Evolutionary conservation across 1,139 yeast species (phyloP).

Genomic region (Yamadazyma triangularis): DNA sequence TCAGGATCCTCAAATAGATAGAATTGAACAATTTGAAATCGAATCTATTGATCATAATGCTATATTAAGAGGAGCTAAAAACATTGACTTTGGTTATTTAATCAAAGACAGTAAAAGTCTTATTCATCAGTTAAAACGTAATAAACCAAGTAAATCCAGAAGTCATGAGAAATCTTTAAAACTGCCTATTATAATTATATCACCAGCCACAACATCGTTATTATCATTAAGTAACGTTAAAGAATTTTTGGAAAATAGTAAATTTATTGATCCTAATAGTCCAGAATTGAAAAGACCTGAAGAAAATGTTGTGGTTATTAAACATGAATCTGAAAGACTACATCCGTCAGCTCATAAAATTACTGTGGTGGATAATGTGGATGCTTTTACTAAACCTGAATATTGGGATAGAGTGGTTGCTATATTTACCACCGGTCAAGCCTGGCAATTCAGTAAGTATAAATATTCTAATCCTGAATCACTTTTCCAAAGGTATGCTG

Average conservation of each 20-base stretch:
- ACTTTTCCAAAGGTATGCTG: constrained; percentile 79
- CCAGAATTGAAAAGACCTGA: constrained; percentile 30
- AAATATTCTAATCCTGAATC: constrained; percentile 77
- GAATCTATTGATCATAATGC: constrained; percentile 74
- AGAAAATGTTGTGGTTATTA: constrained; percentile 41
- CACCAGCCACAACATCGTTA: constrained; percentile 93
- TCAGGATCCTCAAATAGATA: constrained; percentile 52
- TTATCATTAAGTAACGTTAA: constrained; percentile 78
- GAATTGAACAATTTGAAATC: constrained; percentile 57
- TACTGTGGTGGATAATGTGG: constrained; percentile 83
- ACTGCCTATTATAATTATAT: constrained; percentile 88
- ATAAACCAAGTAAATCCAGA: constrained; percentile 20
- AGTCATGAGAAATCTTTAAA: constrained; percentile 28
- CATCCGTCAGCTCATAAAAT: constrained; percentile 55
- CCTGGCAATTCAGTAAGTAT: constrained; percentile 92
- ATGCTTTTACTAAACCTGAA: constrained; percentile 87
- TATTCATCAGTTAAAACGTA: constrained; percentile 49
- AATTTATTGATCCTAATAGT: constrained; percentile 56
- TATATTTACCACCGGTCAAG: constrained; percentile 93
- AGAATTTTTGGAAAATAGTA: constrained; percentile 74
- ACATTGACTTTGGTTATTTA: constrained; percentile 68
- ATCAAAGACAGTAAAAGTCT: constrained; percentile 68
- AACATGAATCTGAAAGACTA: constrained; percentile 53
- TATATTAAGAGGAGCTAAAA: constrained; percentile 72
- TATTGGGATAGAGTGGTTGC: constrained; percentile 97